Conservation (phyloP, 345 rosid species). For the Euclidium syriacum region DNA sequence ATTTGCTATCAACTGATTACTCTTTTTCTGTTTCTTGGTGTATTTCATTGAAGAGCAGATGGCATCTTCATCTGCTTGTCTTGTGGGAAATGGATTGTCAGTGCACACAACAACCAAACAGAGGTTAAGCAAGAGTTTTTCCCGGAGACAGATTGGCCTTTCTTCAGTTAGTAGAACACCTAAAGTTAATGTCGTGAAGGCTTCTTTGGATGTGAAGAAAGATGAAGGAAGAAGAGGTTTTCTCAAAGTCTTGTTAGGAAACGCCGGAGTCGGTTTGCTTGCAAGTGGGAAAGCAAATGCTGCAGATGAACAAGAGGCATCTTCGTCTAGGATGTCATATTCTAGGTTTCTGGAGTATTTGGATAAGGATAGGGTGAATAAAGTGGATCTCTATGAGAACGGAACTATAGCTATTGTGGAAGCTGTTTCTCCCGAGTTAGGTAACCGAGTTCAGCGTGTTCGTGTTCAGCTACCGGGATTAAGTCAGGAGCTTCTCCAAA, state of each 20-base stretch:
- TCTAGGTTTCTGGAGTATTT: slow-evolving; percentile 94
- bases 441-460: slow-evolving; percentile 87
- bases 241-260: slow-evolving; percentile 66
- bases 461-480: slow-evolving; percentile 96
- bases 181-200: slow-evolving; percentile 40
- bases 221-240: slow-evolving; percentile 68
- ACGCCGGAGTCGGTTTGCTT: slow-evolving; percentile 53
- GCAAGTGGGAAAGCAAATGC: slow-evolving; percentile 73
- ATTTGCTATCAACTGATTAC: background rate
- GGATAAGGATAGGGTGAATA: slow-evolving; percentile 82
- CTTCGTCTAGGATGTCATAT: slow-evolving; percentile 97
- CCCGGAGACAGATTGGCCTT: slow-evolving; percentile 35
- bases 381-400: slow-evolving; percentile 90
- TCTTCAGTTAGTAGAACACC: slow-evolving; percentile 32
- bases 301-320: slow-evolving; percentile 90
- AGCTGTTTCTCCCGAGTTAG: slow-evolving; percentile 94
- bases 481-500: slow-evolving; percentile 93
- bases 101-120: slow-evolving; percentile 33
- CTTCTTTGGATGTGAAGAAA: slow-evolving; percentile 46
- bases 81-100: slow-evolving; percentile 57
- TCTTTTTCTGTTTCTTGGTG: background rate
- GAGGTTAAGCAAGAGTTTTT: slow-evolving; percentile 33
- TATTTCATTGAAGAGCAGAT: slow-evolving; percentile 33
- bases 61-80: slow-evolving; percentile 76
- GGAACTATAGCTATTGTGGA: slow-evolving; percentile 98